Percentiles rank a stretch among this genome's conserved stretches.
Evolutionary conservation across 148 eudicot species (phyloP).

Genomic region (Camellia sinensis): DNA sequence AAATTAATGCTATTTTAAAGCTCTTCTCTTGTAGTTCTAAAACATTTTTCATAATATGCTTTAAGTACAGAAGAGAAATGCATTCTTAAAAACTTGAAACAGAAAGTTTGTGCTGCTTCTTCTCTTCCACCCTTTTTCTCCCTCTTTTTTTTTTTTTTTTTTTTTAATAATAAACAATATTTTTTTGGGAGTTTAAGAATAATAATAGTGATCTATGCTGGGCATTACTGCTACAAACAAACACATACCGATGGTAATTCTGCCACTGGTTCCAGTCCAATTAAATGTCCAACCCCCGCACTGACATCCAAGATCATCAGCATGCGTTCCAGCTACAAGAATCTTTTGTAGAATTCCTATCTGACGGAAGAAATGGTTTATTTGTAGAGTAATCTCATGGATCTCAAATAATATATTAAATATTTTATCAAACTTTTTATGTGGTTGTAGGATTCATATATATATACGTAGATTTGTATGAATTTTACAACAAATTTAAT

Average conservation of each 20-base stretch:
- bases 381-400: background rate
- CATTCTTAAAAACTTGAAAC: background rate
- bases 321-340: slow-evolving; percentile 91
- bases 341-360: slow-evolving; percentile 56
- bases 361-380: slow-evolving; percentile 69
- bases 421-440: too few relatives aligned
- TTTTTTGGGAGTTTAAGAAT: background rate
- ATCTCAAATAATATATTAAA: too few relatives aligned
- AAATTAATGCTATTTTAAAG: too few relatives aligned
- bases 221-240: background rate
- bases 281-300: slow-evolving; percentile 95
- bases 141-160: background rate
- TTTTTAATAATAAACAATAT: background rate
- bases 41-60: too few relatives aligned
- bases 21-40: too few relatives aligned
- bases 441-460: too few relatives aligned
- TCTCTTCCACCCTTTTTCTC: background rate
- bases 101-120: background rate
- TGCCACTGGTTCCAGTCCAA: slow-evolving; percentile 80
- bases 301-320: slow-evolving; percentile 95
- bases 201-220: background rate
- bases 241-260: slow-evolving; percentile 79
- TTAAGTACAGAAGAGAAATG: background rate
- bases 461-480: too few relatives aligned
- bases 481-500: too few relatives aligned